Conservation (phyloP, 768 basidiomycete genomes). For the Collybiopsis luxurians region DNA sequence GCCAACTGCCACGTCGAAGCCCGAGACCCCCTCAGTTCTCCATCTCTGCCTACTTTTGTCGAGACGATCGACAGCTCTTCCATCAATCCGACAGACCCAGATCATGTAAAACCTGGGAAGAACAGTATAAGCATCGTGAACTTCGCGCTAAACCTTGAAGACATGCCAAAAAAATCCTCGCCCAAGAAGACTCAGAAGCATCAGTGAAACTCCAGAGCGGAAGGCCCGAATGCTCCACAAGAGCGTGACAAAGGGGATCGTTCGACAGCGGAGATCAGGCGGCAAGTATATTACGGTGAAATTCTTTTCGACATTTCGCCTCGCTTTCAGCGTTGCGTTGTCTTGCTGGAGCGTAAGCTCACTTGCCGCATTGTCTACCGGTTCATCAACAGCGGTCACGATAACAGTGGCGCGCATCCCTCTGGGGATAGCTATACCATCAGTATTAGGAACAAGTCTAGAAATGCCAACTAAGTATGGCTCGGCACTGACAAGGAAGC, state of each 20-base stretch:
- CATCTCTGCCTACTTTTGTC: conserved; percentile 69
- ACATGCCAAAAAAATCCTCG: conserved; percentile 70
- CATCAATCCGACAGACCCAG: conserved; percentile 72
- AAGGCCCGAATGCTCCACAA: conserved; percentile 70
- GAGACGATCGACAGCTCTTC: conserved; percentile 59
- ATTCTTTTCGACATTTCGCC: conserved; percentile 64
- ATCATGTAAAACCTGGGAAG: conserved; percentile 75
- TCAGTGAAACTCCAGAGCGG: conserved; percentile 55
- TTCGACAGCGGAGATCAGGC: conserved; percentile 69
- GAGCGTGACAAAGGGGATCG: conserved; percentile 64
- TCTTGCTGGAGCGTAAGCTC: conserved; percentile 64
- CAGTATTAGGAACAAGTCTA: conserved; percentile 82
- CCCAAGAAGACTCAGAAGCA: conserved; percentile 73
- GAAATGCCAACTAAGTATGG: conserved; percentile 81
- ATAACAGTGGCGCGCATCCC: conserved; percentile 75
- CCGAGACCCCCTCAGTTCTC: conserved; percentile 51
- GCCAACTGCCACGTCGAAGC: conserved; percentile 64
- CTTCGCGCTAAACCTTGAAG: conserved; percentile 43
- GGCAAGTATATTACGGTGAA: conserved; percentile 87
- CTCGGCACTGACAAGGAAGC: conserved; percentile 74
- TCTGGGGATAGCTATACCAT: conserved; percentile 75
- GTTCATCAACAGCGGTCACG: conserved; percentile 60
- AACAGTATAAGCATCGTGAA: conserved; percentile 91
- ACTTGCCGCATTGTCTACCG: conserved; percentile 56
- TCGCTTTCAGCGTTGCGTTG: conserved; percentile 65